These are phyloP conservation scores for Trichoderma brevicompactum DNA, from an alignment of 2,329 filamentous ascomycete genomes.

Conservation along the genomic window DNA sequence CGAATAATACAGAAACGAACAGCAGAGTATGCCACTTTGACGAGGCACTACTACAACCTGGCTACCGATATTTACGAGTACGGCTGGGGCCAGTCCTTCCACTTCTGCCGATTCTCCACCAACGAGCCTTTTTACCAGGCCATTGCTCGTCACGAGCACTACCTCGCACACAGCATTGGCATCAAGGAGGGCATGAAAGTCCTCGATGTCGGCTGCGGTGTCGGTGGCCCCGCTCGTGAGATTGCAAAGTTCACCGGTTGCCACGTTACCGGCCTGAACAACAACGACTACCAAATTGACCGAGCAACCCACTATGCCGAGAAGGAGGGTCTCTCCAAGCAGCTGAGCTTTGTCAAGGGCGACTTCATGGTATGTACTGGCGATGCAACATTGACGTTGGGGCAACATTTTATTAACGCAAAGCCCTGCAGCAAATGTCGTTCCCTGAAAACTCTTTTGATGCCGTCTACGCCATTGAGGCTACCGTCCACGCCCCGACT, in stretches of 20 bases:
- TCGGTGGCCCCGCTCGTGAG: slow-evolving; percentile 90
- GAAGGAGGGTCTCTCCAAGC: slow-evolving; percentile 75
- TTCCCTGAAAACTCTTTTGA: slow-evolving; percentile 90
- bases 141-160: slow-evolving; percentile 93
- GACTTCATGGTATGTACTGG: slow-evolving; percentile 73
- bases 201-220: slow-evolving; percentile 93
- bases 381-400: no score
- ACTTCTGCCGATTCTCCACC: slow-evolving; percentile 89
- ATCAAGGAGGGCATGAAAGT: slow-evolving; percentile 82
- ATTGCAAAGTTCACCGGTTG: slow-evolving; percentile 90
- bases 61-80: slow-evolving; percentile 93
- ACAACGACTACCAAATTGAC: slow-evolving; percentile 96
- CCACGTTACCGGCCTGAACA: slow-evolving; percentile 88
- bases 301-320: slow-evolving; percentile 79
- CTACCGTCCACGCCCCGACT: slow-evolving; percentile 86
- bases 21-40: slow-evolving; percentile 90
- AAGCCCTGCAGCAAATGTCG: slow-evolving; percentile 66
- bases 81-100: slow-evolving; percentile 90
- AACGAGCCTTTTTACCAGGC: slow-evolving; percentile 85
- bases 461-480: slow-evolving; percentile 92
- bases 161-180: slow-evolving; percentile 83
- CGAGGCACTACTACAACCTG: slow-evolving; percentile 94
- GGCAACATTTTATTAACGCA: not conserved
- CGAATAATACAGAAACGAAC: slow-evolving; percentile 65
- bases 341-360: slow-evolving; percentile 83